A percentile compares a stretch with the other conserved stretches of the same genome.
Evolutionary conservation across 2,329 filamentous ascomycete genomes (phyloP).

Genomic region (Fusarium pseudocircinatum): DNA sequence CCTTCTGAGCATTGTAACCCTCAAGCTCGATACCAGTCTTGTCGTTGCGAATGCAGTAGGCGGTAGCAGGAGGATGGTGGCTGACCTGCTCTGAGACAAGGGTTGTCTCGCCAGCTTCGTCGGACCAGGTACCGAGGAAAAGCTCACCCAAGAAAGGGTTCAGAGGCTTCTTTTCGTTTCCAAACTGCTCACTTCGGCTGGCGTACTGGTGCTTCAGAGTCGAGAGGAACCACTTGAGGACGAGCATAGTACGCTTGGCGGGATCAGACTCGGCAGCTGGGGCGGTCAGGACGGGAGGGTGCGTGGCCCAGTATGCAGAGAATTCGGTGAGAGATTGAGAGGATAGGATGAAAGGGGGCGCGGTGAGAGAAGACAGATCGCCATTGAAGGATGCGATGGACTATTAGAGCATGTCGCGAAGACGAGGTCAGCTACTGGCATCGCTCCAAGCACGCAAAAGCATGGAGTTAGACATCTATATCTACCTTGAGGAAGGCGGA

Average conservation of each 20-base stretch:
- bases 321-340: constrained; percentile 82
- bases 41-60: constrained; percentile 90
- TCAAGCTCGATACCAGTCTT: constrained; percentile 81
- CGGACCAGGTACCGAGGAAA: constrained; percentile 90
- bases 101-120: constrained; percentile 81
- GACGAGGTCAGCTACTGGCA: constrained; percentile 21
- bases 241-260: constrained; percentile 82
- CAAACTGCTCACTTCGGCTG: constrained; percentile 78
- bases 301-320: constrained; percentile 84
- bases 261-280: constrained; percentile 82
- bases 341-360: constrained; percentile 84
- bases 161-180: constrained; percentile 96
- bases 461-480: constrained; percentile 40
- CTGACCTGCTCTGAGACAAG: constrained; percentile 94
- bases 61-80: constrained; percentile 94
- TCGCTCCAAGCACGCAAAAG: neutral
- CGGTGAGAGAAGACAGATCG: constrained; percentile 82
- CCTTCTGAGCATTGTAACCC: constrained; percentile 97
- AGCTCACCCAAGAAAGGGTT: constrained; percentile 97
- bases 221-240: constrained; percentile 96
- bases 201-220: constrained; percentile 89
- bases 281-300: constrained; percentile 81
- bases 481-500: constrained; percentile 62
- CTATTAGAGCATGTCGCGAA: constrained; percentile 48
- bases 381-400: constrained; percentile 86